Percentiles rank a stretch among this genome's conserved stretches.
Conservation (phyloP, 108 stramenopile genomes). For the Chaetoceros muelleri region DNA sequence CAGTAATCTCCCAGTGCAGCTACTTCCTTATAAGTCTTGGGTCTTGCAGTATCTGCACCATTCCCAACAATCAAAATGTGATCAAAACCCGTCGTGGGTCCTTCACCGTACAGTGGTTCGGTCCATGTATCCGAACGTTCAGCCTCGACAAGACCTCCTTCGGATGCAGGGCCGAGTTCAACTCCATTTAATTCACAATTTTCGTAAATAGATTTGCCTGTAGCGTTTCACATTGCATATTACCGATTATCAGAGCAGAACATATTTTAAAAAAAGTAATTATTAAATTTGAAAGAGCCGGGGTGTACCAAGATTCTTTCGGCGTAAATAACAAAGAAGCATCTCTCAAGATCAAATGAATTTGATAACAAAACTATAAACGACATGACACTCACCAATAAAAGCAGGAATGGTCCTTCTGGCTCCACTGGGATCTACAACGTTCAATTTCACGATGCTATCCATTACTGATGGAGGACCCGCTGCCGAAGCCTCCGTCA, state of each 20-base stretch:
- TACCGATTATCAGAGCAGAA: background rate
- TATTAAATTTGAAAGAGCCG: background rate
- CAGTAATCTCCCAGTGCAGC: constrained; percentile 63
- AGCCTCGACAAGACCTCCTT: constrained; percentile 35
- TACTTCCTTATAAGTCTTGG: constrained; percentile 38
- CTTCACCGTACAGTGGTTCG: constrained; percentile 82
- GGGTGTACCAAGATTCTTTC: too few relatives aligned
- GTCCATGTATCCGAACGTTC: constrained; percentile 56
- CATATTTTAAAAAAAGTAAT: constrained; percentile 1
- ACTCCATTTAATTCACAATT: constrained; percentile 67
- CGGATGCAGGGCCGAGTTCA: constrained; percentile 64
- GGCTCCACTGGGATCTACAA: constrained; percentile 79
- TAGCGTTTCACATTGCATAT: background rate
- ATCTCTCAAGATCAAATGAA: background rate
- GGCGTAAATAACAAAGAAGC: too few relatives aligned
- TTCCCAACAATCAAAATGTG: constrained; percentile 66
- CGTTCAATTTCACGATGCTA: constrained; percentile 58
- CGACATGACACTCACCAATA: constrained; percentile 36
- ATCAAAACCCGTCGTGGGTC: constrained; percentile 75
- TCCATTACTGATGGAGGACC: constrained; percentile 59
- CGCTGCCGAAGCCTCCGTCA: constrained; percentile 9
- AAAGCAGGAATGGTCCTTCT: constrained; percentile 63
- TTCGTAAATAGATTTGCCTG: constrained; percentile 59
- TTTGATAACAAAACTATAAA: background rate
- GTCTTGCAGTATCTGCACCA: constrained; percentile 44